Conservation (phyloP, 2,329 filamentous ascomycete genomes). For the Immersiporthe knoxdaviesiana region DNA sequence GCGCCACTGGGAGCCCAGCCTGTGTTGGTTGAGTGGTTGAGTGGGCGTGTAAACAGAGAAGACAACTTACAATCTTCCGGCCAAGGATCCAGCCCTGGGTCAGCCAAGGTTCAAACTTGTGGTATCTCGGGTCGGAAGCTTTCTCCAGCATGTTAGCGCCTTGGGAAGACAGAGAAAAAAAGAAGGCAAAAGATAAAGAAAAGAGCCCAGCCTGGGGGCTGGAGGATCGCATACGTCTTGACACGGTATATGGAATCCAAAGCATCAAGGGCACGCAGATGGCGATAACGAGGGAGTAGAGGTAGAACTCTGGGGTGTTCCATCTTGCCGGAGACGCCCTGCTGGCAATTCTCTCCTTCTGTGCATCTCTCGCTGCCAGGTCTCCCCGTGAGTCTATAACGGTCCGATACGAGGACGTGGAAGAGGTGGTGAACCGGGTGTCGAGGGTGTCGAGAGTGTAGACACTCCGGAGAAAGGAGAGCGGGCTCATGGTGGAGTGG, state of each 20-base stretch:
- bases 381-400: constrained; percentile 56
- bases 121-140: constrained; percentile 83
- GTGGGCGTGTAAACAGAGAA: neutral
- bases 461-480: constrained; percentile 57
- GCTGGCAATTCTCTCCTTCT: constrained; percentile 47
- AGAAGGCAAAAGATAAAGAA: neutral
- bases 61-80: constrained; percentile 73
- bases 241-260: constrained; percentile 85
- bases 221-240: constrained; percentile 64
- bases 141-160: constrained; percentile 31
- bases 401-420: constrained; percentile 67
- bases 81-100: constrained; percentile 89
- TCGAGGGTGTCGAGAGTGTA: constrained; percentile 52
- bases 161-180: too few relatives aligned
- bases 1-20: neutral
- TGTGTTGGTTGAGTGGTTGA: neutral
- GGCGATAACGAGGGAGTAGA: constrained; percentile 74
- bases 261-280: constrained; percentile 82
- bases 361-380: constrained; percentile 44
- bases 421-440: constrained; percentile 62
- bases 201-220: too few relatives aligned
- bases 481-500: constrained; percentile 25
- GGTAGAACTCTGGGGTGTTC: constrained; percentile 81
- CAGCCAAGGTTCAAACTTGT: constrained; percentile 71
- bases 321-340: constrained; percentile 71